Base-by-base conservation (phyloP, 2,329 filamentous ascomycete species). In the Cadophora sp. region DNA sequence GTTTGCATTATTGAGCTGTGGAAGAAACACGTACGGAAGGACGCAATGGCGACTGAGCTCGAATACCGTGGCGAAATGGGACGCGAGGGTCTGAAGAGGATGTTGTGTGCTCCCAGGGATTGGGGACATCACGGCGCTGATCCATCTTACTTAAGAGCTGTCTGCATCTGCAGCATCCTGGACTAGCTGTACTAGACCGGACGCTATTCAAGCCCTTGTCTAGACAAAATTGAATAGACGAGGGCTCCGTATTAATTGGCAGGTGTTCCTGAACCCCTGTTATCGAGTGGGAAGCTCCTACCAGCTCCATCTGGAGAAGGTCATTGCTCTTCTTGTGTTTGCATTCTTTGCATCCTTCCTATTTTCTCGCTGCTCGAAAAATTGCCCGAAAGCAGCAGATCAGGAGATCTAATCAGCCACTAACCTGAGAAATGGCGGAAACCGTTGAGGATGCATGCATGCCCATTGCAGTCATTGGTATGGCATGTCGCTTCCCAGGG, bases 401-500 rank as follows among this genome's bases (percentile, higher is more conserved):
- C 11, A 37, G 29, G 55, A 37, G 31, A 31, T 16, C 55, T 14
- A 16, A 37, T 24, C 14, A 40, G 55, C 19, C 55, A 29, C 11
- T 24, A 29, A 61, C 5, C 7, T 12, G 8, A 58, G n/a, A 37
- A 3, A 64, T 64, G 62, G 29, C 29, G 19, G 26, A 55, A 27
- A 4, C 34, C 5, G 50, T 43, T 8, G 55, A 66, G n/a, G 64
- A 66, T 55, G 31, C 56, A 2, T 62, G 56, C 31, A 62, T 62
- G 56, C 64, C 64, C 31, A 62, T 66, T 34, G 64, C 64, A 24
- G 48, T 66, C 12, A 66, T 66, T 56, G 64, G 64, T n/a, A 66
- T 66, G 64, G 58, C 46, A 14, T 62, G 58, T 24, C 58, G 58
- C 22, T 66, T 66, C 27, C 64, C 64, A 26, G 64, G 64, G 3